These are phyloP conservation scores for Raddia guianensis DNA, from an alignment of 176 grass and related monocot genomes.

Conservation along the genomic window DNA sequence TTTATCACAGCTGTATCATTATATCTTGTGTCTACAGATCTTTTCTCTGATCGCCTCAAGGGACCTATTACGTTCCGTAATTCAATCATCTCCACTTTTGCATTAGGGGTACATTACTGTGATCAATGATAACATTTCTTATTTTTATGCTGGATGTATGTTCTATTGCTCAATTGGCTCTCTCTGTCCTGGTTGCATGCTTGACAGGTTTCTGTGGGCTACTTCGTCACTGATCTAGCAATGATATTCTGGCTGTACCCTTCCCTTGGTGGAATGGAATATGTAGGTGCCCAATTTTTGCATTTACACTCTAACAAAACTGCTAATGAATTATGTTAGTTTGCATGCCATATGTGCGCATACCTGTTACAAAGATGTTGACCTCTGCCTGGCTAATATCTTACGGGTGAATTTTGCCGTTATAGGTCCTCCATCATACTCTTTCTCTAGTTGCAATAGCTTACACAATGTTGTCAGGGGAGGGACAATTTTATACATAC, in stretches of 20 bases:
- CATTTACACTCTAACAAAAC: slow-evolving; percentile 6
- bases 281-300: slow-evolving; percentile 59
- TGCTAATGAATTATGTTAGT: slow-evolving; percentile 24
- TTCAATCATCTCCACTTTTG: slow-evolving; percentile 76
- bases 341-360: background rate
- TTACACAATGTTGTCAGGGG: slow-evolving; percentile 83
- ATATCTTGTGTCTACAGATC: slow-evolving; percentile 78
- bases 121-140: slow-evolving; percentile 6
- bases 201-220: slow-evolving; percentile 87
- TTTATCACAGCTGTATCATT: slow-evolving; percentile 80
- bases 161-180: slow-evolving; percentile 37
- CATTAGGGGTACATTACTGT: slow-evolving; percentile 68
- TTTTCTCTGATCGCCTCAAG: slow-evolving; percentile 71
- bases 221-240: slow-evolving; percentile 86
- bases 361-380: background rate
- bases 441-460: slow-evolving; percentile 77
- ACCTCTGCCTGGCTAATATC: slow-evolving; percentile 19
- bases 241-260: slow-evolving; percentile 98
- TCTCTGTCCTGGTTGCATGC: slow-evolving; percentile 34
- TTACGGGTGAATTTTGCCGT: slow-evolving; percentile 36
- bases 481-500: slow-evolving; percentile 92
- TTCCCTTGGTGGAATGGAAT: slow-evolving; percentile 96
- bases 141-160: slow-evolving; percentile 11
- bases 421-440: slow-evolving; percentile 90
- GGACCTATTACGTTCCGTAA: slow-evolving; percentile 74